Evolutionary conservation across 306 rosid species (phyloP).

Genomic region (Trifolium repens): DNA sequence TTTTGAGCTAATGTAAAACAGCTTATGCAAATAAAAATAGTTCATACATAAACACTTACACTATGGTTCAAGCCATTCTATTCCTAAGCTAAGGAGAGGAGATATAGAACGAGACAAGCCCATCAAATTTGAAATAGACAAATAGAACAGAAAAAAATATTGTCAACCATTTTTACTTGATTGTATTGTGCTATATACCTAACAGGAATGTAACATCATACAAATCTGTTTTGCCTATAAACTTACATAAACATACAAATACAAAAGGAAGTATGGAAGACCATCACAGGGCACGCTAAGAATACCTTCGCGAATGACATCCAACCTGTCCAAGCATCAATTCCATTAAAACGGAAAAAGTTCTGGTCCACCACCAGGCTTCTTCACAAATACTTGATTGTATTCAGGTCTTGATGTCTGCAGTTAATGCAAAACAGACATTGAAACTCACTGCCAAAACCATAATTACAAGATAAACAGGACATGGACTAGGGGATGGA

Average conservation of each 20-base stretch:
- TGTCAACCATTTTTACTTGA: constrained; percentile 12
- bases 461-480: constrained; percentile 3
- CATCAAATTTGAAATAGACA: constrained; percentile 6
- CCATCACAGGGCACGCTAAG: constrained; percentile 11
- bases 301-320: not conserved
- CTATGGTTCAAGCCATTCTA: not conserved
- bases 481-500: not conserved
- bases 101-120: not conserved
- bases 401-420: constrained; percentile 96
- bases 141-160: not conserved
- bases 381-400: constrained; percentile 83
- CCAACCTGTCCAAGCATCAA: constrained; percentile 20
- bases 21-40: too few species aligned
- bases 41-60: not conserved
- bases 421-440: constrained; percentile 40
- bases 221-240: constrained; percentile 19
- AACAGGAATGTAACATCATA: constrained; percentile 24
- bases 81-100: constrained; percentile 8
- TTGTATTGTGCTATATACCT: constrained; percentile 30
- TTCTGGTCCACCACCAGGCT: constrained; percentile 68
- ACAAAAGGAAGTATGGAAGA: constrained; percentile 10
- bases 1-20: too few species aligned
- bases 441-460: constrained; percentile 11
- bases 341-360: constrained; percentile 62
- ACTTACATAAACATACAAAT: constrained; percentile 36